Conservation (phyloP, 2,329 filamentous ascomycete genomes). For the Pseudogymnoascus sp. region DNA sequence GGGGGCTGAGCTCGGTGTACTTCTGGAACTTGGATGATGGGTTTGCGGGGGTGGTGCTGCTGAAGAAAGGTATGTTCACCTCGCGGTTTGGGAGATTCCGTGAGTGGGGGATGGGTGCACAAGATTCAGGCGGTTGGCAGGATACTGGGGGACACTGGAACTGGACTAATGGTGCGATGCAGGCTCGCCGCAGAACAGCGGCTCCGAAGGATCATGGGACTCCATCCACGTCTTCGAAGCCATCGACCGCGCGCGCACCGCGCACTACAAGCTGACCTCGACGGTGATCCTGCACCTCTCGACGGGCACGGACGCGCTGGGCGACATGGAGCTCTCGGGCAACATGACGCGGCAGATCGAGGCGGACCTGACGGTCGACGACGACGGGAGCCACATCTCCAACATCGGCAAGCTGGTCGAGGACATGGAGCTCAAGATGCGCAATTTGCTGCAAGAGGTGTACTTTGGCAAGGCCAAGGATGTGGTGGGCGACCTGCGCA, state of each 20-base stretch:
- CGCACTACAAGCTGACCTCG: slow-evolving; percentile 95
- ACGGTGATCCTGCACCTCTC: slow-evolving; percentile 90
- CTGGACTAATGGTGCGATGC: not conserved
- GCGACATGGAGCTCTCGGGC: slow-evolving; percentile 83
- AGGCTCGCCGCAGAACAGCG: slow-evolving; percentile 59
- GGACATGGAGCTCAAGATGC: slow-evolving; percentile 99
- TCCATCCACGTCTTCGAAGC: slow-evolving; percentile 98
- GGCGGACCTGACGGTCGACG: slow-evolving; percentile 79
- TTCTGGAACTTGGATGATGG: slow-evolving; percentile 98
- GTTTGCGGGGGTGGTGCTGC: slow-evolving; percentile 87
- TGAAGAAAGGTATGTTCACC: slow-evolving; percentile 73
- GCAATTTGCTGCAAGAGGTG: slow-evolving; percentile 94
- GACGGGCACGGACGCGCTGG: slow-evolving; percentile 57
- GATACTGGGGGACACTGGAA: no score
- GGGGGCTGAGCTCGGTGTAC: slow-evolving; percentile 91
- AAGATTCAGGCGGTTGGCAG: no score
- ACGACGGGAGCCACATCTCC: slow-evolving; percentile 86
- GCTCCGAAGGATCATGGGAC: slow-evolving; percentile 81
- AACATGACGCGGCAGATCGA: slow-evolving; percentile 98
- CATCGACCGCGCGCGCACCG: slow-evolving; percentile 80
- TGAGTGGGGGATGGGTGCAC: no score
- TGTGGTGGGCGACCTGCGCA: slow-evolving; percentile 89
- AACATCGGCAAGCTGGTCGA: slow-evolving; percentile 93
- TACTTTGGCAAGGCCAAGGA: slow-evolving; percentile 99
- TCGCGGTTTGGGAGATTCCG: no score